Base-by-base conservation (phyloP, 2,329 filamentous ascomycete genomes). In the Fusarium nanum region DNA sequence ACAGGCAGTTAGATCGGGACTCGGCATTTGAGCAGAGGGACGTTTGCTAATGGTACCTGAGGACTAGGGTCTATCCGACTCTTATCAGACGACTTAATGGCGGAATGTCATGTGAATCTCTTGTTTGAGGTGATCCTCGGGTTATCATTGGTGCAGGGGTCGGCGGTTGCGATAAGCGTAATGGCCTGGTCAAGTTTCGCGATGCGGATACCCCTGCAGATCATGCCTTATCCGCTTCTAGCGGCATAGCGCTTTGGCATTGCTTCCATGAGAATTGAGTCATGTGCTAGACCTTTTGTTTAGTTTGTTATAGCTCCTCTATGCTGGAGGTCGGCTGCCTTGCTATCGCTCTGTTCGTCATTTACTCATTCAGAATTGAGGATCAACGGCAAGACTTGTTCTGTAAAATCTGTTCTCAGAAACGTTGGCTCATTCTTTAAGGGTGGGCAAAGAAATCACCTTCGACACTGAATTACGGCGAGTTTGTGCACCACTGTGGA, bases 191-290 rank as follows among this genome's bases (percentile, higher is more conserved):
- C 28, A 42, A 32, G 60, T 65, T 65, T 27, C 46, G 52, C 41
- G 20, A 46, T 50, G 50, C 61, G 61, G 61, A 65, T 46, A 65
- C 53, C 46, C 62, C 32, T 65, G 62, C 62, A 65, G 62, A 65
- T 65, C 62, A 65, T 50, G 20, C 53, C 60, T 59, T 52, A 65
- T 65, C 27, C 41, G 32, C 23, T n/a, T 11, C 13, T 65, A 59
- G 60, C 32, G 25, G 14, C 32, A 44, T 37, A 20, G 45, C 45
- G 56, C 23, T 60, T 23, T n/a, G 58, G 32, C n/a, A 56, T 37
- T 42, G 27, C 40, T 42, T 55, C 32, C 34, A n/a, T 18, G 10
- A 37, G 20, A 41, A 30, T 20, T 28, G 34, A 37, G 57, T 44
- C 37, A 13, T 44, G 11, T 28, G 13, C 13, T 16, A 50, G 50